Evolutionary conservation across 352 stramenopile species (phyloP).

Genomic region (Phytophthora fragariae): DNA sequence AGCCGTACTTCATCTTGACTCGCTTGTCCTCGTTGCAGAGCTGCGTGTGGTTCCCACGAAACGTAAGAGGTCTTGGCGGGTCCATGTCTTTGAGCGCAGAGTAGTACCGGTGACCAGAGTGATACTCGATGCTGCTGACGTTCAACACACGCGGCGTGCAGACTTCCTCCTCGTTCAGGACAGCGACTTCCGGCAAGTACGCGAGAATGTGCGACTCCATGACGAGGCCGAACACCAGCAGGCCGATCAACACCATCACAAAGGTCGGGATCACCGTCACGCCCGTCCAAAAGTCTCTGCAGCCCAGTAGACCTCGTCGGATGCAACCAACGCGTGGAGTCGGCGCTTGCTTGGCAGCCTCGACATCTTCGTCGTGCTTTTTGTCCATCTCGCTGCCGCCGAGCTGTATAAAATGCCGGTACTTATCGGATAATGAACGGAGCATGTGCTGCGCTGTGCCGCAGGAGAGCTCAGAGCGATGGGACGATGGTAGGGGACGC

Average conservation of each 20-base stretch:
- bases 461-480: background rate
- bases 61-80: conserved; percentile 12
- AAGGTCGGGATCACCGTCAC: conserved; percentile 31
- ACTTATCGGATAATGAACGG: conserved; percentile 6
- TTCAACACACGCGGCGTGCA: conserved; percentile 8
- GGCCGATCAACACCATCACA: conserved; percentile 20
- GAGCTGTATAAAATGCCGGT: too few relatives aligned
- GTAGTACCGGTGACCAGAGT: conserved; percentile 35
- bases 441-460: background rate
- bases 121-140: conserved; percentile 23
- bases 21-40: conserved; percentile 28
- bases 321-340: background rate
- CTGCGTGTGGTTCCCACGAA: conserved; percentile 28
- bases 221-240: conserved; percentile 28
- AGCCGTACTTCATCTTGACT: conserved; percentile 22
- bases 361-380: conserved; percentile 4
- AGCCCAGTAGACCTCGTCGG: background rate
- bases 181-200: conserved; percentile 9
- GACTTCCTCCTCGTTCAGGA: conserved; percentile 9
- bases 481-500: background rate
- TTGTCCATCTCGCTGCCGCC: conserved; percentile 1
- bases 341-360: conserved; percentile 3
- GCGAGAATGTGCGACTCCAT: conserved; percentile 30
- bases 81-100: conserved; percentile 28
- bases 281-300: conserved; percentile 27